Conservation (phyloP, 495 filamentous ascomycete genomes). For the Aspergillus steynii region DNA sequence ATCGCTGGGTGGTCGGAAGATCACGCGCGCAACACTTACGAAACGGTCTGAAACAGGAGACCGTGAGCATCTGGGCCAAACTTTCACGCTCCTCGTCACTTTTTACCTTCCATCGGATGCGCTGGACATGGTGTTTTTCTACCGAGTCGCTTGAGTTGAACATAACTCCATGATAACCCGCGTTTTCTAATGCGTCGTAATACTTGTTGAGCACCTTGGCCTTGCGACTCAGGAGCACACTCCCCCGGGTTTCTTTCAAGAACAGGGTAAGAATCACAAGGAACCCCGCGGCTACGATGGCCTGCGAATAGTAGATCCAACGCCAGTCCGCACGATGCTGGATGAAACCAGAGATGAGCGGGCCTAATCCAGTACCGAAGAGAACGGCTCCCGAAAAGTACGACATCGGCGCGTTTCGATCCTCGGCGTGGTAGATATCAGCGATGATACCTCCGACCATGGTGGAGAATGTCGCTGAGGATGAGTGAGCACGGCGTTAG, state of each 20-base stretch:
- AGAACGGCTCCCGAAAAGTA: slow-evolving; percentile 75
- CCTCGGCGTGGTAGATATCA: slow-evolving; percentile 79
- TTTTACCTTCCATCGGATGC: slow-evolving; percentile 83
- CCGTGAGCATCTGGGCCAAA: slow-evolving; percentile 67
- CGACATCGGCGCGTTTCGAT: slow-evolving; percentile 88
- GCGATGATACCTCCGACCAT: slow-evolving; percentile 92
- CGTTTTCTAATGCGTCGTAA: slow-evolving; percentile 70
- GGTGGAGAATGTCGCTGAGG: slow-evolving; percentile 72
- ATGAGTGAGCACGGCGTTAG: neutral
- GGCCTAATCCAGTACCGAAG: slow-evolving; percentile 79
- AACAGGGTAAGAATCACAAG: slow-evolving; percentile 62
- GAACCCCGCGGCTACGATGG: slow-evolving; percentile 64
- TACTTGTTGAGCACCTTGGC: slow-evolving; percentile 72
- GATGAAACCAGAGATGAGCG: slow-evolving; percentile 71
- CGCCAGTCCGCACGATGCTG: slow-evolving; percentile 69
- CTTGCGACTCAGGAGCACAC: slow-evolving; percentile 77
- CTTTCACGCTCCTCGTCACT: slow-evolving; percentile 78
- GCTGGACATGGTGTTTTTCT: slow-evolving; percentile 42
- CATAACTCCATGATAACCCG: slow-evolving; percentile 67
- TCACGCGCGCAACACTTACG: slow-evolving; percentile 34
- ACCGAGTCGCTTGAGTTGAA: slow-evolving; percentile 22
- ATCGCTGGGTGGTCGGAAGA: neutral
- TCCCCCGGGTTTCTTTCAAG: slow-evolving; percentile 82
- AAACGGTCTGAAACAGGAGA: slow-evolving; percentile 78
- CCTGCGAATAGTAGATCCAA: slow-evolving; percentile 89